phyloP scores from a whole-genome alignment of 2,329 filamentous ascomycete species.

The Xylariaceae sp. region DNA sequence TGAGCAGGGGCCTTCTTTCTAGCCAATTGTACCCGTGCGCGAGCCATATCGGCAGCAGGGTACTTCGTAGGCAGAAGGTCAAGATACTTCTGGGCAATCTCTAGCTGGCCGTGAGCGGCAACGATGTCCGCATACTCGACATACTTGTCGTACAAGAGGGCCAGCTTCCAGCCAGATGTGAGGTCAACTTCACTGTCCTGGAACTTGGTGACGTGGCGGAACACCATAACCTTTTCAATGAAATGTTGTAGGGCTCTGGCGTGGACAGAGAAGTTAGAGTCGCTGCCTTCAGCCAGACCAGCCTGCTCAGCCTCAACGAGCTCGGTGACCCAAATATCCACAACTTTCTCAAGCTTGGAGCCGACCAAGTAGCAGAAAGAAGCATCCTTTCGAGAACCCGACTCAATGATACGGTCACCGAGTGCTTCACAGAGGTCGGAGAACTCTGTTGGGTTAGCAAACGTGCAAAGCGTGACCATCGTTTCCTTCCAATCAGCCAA shows the following conservation, averaged over 20 bases:
- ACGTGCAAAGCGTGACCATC: conserved; percentile 93
- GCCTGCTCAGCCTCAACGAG: conserved; percentile 77
- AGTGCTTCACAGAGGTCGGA: conserved; percentile 91
- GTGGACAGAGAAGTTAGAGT: conserved; percentile 87
- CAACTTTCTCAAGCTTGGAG: conserved; percentile 95
- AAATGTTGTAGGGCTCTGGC: conserved; percentile 84
- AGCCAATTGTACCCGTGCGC: conserved; percentile 78
- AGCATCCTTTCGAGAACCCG: conserved; percentile 76
- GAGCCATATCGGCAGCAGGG: conserved; percentile 78
- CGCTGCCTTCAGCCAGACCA: conserved; percentile 62
- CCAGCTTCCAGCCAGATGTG: conserved; percentile 80
- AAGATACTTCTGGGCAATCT: conserved; percentile 85
- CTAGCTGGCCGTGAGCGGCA: conserved; percentile 80
- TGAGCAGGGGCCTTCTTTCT: conserved; percentile 53
- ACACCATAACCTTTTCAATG: conserved; percentile 97
- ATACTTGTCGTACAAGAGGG: conserved; percentile 86
- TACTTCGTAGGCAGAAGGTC: conserved; percentile 79
- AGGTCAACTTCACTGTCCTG: conserved; percentile 68
- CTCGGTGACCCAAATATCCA: conserved; percentile 88
- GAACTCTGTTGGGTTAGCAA: conserved; percentile 85
- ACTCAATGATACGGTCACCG: conserved; percentile 81
- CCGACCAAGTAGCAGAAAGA: conserved; percentile 95
- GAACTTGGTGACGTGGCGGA: conserved; percentile 91
- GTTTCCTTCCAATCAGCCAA: conserved; percentile 93
- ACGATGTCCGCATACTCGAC: conserved; percentile 95